Base-by-base conservation (phyloP, 345 rosid species). In the Arabis alpina region DNA sequence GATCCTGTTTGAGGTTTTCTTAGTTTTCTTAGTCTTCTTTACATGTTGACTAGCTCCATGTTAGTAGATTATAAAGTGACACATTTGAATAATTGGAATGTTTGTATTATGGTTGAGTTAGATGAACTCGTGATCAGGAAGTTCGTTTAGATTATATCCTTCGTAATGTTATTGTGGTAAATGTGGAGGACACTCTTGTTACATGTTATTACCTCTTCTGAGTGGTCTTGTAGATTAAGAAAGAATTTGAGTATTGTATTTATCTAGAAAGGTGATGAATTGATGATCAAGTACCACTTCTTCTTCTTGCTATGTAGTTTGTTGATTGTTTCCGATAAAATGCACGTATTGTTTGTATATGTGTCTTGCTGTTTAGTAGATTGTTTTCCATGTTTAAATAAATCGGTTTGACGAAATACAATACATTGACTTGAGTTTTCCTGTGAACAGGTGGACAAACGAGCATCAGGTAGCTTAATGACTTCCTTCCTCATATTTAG, bases 381-480 rank as follows among this genome's bases (percentile, higher is more conserved):
- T 28, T 13, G 10, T 16, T 66, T 66, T 42, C 54, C 45, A 8
- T 64, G 45, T 34, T 32, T 14, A 11, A 15, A 11, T 14, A 12
- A 28, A 47, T 56, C 13, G 32, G 30, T 68, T 60, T 2, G 0
- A 6, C 13, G 2, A 1, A 64, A 30, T 9, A 50, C 48, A 64
- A 2, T 42, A 24, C 4, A 15, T 52, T 69, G 24, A 76, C 72
- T 15, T 40, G 19, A 40, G 1, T 19, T 66, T 66, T 75, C 12
- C 3, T 76, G 27, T 66, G 40, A 19, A 36, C 84, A 81, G 90
- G 90, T 78, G 90, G 90, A 53, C 90, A 86, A 65, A 83, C 87
- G 37, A 81, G 87, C 71, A 83, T 83, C 81, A 83, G 85, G 89
- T 85, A 79, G 75, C 61, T 59, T 54, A 36, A 28, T 47, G 15